Percentiles rank a stretch among this genome's conserved stretches.
Evolutionary conservation across 768 basidiomycete genomes (phyloP).

Genomic region (Megacollybia marginata): DNA sequence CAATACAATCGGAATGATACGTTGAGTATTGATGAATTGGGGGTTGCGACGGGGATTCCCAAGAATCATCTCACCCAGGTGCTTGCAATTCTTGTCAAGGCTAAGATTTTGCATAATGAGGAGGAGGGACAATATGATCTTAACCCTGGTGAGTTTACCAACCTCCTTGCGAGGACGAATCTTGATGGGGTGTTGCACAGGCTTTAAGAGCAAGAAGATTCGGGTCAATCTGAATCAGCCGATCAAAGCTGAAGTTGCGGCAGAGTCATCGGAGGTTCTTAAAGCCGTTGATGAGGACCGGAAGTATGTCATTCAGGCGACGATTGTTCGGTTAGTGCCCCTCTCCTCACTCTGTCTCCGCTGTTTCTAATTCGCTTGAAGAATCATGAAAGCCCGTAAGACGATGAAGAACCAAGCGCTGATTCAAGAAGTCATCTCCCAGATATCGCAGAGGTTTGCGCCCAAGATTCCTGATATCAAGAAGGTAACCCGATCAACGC

Average conservation of each 20-base stretch:
- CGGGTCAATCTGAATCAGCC: slow-evolving; percentile 87
- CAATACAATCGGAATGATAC: slow-evolving; percentile 93
- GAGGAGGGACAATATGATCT: slow-evolving; percentile 87
- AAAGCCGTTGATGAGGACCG: slow-evolving; percentile 96
- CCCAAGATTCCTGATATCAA: slow-evolving; percentile 97
- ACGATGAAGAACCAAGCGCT: slow-evolving; percentile 90
- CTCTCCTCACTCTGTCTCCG: not conserved
- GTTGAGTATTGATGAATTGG: slow-evolving; percentile 73
- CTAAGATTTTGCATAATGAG: slow-evolving; percentile 83
- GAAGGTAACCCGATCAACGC: slow-evolving; percentile 57
- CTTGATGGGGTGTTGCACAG: slow-evolving; percentile 25
- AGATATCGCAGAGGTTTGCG: slow-evolving; percentile 80
- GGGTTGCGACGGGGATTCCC: slow-evolving; percentile 69
- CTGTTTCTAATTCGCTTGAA: slow-evolving; percentile 17
- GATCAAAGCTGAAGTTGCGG: slow-evolving; percentile 92
- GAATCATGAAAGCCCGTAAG: slow-evolving; percentile 94
- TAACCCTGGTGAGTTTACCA: slow-evolving; percentile 63
- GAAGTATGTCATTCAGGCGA: slow-evolving; percentile 93
- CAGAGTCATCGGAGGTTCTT: slow-evolving; percentile 81
- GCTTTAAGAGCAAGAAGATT: slow-evolving; percentile 91
- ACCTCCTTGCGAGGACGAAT: not conserved
- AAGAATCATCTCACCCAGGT: slow-evolving; percentile 76
- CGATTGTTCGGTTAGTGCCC: slow-evolving; percentile 65
- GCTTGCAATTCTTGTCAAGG: slow-evolving; percentile 70
- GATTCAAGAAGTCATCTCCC: slow-evolving; percentile 86